Conservation (phyloP, 768 basidiomycete species). For the Paxillus ammoniavirescens region DNA sequence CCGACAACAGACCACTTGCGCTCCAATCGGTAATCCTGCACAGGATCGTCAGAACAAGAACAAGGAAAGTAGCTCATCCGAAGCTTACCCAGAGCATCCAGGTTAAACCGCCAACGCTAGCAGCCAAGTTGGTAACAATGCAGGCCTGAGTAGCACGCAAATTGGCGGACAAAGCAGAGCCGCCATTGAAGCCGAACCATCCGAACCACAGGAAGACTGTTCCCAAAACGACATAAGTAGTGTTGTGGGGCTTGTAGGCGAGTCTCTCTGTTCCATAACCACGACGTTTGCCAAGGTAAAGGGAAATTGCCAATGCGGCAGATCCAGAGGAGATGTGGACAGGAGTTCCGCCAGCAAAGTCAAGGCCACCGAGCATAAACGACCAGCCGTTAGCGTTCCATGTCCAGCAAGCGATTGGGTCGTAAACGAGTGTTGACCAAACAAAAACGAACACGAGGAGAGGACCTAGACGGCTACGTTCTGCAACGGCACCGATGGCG, state of each 20-base stretch:
- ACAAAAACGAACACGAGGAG: conserved; percentile 85
- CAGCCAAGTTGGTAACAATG: conserved; percentile 92
- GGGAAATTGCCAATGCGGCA: conserved; percentile 86
- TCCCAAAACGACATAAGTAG: conserved; percentile 89
- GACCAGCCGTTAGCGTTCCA: conserved; percentile 87
- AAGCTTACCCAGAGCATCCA: conserved; percentile 85
- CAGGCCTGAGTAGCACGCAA: conserved; percentile 85
- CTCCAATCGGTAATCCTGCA: conserved; percentile 85
- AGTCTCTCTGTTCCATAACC: conserved; percentile 91
- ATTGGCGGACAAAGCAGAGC: conserved; percentile 86
- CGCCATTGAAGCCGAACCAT: conserved; percentile 97
- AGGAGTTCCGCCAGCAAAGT: conserved; percentile 95
- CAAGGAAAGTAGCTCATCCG: background rate
- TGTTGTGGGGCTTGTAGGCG: conserved; percentile 93
- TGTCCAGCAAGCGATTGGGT: conserved; percentile 95
- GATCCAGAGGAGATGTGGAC: conserved; percentile 95
- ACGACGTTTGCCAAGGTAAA: conserved; percentile 87
- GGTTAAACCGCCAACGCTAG: conserved; percentile 80
- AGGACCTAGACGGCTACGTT: conserved; percentile 83
- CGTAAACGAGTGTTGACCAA: conserved; percentile 89
- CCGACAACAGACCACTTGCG: conserved; percentile 92
- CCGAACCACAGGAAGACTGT: conserved; percentile 94
- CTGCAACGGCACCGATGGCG: conserved; percentile 90
- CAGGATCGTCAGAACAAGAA: background rate
- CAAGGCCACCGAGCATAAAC: conserved; percentile 74